Conservation (phyloP, 257 asterid genomes). For the Rubia yunnanensis region DNA sequence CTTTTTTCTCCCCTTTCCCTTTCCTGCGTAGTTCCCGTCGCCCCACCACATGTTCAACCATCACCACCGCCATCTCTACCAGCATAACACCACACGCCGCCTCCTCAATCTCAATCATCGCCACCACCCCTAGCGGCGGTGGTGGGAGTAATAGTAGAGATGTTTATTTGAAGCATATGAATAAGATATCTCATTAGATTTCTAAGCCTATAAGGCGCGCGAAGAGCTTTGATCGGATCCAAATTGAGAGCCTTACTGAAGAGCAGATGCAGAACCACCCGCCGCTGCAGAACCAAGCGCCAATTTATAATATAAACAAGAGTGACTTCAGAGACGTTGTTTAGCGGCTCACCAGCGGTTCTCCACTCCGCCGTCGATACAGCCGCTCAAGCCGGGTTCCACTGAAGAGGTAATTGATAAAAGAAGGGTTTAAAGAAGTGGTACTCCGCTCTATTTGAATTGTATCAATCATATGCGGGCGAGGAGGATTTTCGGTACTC, state of each 20-base stretch:
- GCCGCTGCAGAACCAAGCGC: constrained; percentile 53
- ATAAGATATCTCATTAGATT: constrained; percentile 31
- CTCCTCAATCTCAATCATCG: too few species aligned
- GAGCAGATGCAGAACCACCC: constrained; percentile 8
- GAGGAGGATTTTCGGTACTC: too few species aligned
- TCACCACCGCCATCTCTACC: too few species aligned
- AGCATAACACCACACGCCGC: too few species aligned
- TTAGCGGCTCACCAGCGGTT: constrained; percentile 68
- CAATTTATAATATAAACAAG: constrained; percentile 79
- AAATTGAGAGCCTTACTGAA: constrained; percentile 9
- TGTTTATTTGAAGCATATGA: constrained; percentile 24
- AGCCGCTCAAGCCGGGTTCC: constrained; percentile 46
- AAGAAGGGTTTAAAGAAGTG: too few species aligned
- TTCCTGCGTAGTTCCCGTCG: too few species aligned
- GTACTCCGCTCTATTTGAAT: too few species aligned
- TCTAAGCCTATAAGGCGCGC: constrained; percentile 26
- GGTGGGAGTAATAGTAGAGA: constrained; percentile 13
- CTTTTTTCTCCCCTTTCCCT: too few species aligned
- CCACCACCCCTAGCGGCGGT: constrained; percentile 1
- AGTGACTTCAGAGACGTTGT: constrained; percentile 82
- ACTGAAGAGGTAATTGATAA: too few species aligned
- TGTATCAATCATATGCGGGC: too few species aligned
- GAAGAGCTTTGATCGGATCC: constrained; percentile 6
- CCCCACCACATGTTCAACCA: too few species aligned
- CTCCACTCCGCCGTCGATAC: constrained; percentile 38